A percentile compares a stretch with the other conserved stretches of the same genome.
Evolutionary conservation across 108 stramenopile species (phyloP).

Genomic region (Cylindrotheca closterium): DNA sequence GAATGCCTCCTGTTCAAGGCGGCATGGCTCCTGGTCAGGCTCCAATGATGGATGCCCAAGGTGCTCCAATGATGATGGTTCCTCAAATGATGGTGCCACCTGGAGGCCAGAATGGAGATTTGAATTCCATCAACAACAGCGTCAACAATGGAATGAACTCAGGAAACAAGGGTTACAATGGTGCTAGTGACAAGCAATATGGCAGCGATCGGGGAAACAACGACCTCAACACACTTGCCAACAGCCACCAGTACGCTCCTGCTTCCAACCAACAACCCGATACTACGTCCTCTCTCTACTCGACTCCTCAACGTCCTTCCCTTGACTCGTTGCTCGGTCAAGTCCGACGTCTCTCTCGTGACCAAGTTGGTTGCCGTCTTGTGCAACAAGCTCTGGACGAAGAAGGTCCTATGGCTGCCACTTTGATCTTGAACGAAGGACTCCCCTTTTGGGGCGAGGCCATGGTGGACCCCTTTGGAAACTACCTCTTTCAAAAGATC

Average conservation of each 20-base stretch:
- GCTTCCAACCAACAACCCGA: slow-evolving; percentile 18
- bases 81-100: slow-evolving; percentile 18
- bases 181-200: slow-evolving; percentile 1
- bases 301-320: slow-evolving; percentile 76
- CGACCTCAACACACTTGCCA: slow-evolving; percentile 2
- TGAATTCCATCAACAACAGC: background rate
- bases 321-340: slow-evolving; percentile 79
- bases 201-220: slow-evolving; percentile 13
- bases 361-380: slow-evolving; percentile 94
- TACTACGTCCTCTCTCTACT: slow-evolving; percentile 56
- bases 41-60: slow-evolving; percentile 7
- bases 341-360: slow-evolving; percentile 84
- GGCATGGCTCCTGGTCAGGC: slow-evolving; percentile 17
- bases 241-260: slow-evolving; percentile 5
- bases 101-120: background rate
- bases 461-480: slow-evolving; percentile 98
- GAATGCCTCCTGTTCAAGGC: slow-evolving; percentile 19
- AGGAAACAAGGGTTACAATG: slow-evolving; percentile 11
- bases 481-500: slow-evolving; percentile 98
- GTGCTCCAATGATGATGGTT: slow-evolving; percentile 23
- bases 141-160: slow-evolving; percentile 7
- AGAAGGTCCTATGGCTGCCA: slow-evolving; percentile 88
- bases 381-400: slow-evolving; percentile 96
- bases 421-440: slow-evolving; percentile 92
- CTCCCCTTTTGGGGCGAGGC: slow-evolving; percentile 91